Percentiles rank a stretch among this genome's conserved stretches.
phyloP scores from a whole-genome alignment of 805 yeast species.

The Lipomyces mesembrius region DNA sequence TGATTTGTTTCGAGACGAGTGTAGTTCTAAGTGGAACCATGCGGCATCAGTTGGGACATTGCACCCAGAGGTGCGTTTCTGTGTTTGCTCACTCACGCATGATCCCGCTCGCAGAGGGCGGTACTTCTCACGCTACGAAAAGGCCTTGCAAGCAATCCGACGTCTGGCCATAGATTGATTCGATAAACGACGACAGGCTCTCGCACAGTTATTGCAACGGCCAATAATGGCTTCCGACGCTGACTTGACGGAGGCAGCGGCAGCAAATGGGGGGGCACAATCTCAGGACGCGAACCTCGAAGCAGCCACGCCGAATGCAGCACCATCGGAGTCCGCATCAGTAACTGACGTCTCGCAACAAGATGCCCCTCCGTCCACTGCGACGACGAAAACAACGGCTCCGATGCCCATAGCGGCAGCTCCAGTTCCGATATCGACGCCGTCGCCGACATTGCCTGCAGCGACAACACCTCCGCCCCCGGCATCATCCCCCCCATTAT shows the following conservation, averaged over 20 bases:
- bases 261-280: background rate
- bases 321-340: background rate
- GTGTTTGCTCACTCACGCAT: background rate
- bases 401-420: background rate
- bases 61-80: background rate
- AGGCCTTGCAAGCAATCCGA: too few species aligned
- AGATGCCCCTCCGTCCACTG: background rate
- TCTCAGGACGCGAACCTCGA: background rate
- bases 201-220: background rate
- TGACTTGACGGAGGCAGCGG: background rate
- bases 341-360: background rate
- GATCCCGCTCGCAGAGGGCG: background rate
- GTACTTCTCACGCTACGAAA: too few species aligned
- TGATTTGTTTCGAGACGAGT: too few species aligned
- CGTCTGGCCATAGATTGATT: background rate
- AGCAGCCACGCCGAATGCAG: background rate
- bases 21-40: background rate
- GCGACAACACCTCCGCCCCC: background rate
- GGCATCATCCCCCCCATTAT: background rate
- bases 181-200: background rate
- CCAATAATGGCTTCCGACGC: slow-evolving; percentile 6
- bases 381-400: background rate
- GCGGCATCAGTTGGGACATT: background rate
- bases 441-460: background rate
- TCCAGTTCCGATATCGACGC: background rate